These are phyloP conservation scores for Nepenthes gracilis DNA, from an alignment of 148 eudicot species.

Conservation along the genomic window DNA sequence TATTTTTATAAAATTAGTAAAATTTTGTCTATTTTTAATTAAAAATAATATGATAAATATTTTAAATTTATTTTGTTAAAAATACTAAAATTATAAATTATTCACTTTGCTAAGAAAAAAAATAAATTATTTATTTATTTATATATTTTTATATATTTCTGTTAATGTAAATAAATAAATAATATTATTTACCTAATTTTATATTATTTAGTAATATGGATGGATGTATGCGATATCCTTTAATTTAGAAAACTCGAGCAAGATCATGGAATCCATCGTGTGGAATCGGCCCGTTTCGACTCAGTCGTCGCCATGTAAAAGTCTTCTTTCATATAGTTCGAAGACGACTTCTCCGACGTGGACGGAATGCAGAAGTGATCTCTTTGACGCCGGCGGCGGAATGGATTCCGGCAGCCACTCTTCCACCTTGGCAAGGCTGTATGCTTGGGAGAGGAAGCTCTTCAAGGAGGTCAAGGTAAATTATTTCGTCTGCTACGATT, in stretches of 20 bases:
- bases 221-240: no score
- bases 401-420: constrained; percentile 64
- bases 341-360: constrained; percentile 23
- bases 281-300: constrained; percentile 24
- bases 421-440: constrained; percentile 38
- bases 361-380: constrained; percentile 19
- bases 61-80: no score
- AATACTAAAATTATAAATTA: no score
- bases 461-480: constrained; percentile 49
- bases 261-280: constrained; percentile 10
- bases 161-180: no score
- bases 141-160: no score
- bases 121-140: no score
- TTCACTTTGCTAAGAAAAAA: no score
- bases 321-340: constrained; percentile 30
- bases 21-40: no score
- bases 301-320: constrained; percentile 34
- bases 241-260: constrained; percentile 23
- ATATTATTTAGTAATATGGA: no score
- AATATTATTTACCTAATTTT: no score
- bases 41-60: no score
- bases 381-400: constrained; percentile 21
- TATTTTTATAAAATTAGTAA: no score
- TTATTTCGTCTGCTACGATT: background rate
- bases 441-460: constrained; percentile 70